These are phyloP conservation scores for Eucalyptus erythrocorys DNA, from an alignment of 345 rosid species.

Conservation along the genomic window DNA sequence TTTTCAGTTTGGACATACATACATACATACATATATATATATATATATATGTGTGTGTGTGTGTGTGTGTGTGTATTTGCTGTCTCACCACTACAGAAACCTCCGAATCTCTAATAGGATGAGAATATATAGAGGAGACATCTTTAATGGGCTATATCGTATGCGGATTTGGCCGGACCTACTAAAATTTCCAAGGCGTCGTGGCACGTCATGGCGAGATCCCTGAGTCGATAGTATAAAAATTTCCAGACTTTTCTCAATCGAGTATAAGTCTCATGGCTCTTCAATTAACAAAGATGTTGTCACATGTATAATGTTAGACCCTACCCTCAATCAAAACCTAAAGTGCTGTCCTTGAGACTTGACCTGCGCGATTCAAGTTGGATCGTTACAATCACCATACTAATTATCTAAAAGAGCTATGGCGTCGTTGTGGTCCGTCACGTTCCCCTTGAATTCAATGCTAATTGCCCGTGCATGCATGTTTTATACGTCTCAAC, in stretches of 20 bases:
- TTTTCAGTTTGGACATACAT: background rate
- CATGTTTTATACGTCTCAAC: background rate
- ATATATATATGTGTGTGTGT: too few relatives aligned
- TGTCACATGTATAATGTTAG: background rate
- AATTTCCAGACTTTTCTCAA: background rate
- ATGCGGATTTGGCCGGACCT: background rate
- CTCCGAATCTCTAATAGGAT: background rate
- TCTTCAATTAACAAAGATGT: background rate
- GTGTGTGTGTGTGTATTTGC: too few relatives aligned
- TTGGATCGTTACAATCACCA: background rate
- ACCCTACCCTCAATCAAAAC: background rate
- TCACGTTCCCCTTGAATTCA: background rate
- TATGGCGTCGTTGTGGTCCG: background rate
- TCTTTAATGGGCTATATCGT: background rate
- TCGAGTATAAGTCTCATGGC: background rate
- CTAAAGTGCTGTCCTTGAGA: background rate
- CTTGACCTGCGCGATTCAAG: background rate
- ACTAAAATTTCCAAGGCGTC: background rate
- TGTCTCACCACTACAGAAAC: background rate
- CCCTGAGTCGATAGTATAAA: too few relatives aligned
- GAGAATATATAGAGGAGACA: background rate
- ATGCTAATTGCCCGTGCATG: background rate
- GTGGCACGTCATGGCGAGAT: background rate
- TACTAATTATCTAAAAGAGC: background rate
- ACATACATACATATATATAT: fast-evolving